These are phyloP conservation scores for Senecio squalidus DNA, from an alignment of 140 eudicot species.

Conservation along the genomic window DNA sequence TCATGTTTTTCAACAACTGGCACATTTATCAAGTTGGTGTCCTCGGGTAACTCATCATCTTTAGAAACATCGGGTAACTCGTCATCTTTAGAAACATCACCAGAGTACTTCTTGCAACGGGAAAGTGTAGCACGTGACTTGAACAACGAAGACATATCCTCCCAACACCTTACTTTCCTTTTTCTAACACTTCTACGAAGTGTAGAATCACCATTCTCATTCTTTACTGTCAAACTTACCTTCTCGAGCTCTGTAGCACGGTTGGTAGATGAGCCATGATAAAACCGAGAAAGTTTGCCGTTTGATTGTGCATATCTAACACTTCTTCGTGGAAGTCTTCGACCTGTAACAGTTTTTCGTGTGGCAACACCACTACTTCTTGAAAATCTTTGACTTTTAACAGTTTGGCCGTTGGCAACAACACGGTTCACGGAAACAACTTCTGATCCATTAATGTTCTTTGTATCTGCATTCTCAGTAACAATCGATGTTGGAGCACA, in stretches of 20 bases:
- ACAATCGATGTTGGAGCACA: conserved; percentile 4
- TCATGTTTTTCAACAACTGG: conserved; percentile 28
- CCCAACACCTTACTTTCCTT: conserved; percentile 49
- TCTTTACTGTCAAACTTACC: conserved; percentile 10
- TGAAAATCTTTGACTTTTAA: conserved; percentile 11
- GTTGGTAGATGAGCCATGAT: neutral
- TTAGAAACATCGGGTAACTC: conserved; percentile 15
- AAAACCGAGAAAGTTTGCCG: conserved; percentile 21
- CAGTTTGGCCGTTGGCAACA: conserved; percentile 18
- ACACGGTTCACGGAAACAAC: neutral
- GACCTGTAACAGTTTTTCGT: too few relatives aligned
- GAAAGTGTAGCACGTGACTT: conserved; percentile 23
- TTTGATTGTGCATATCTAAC: conserved; percentile 22
- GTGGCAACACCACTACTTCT: too few relatives aligned
- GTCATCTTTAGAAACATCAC: conserved; percentile 7
- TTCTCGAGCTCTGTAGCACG: neutral
- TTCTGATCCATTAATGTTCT: conserved; percentile 11
- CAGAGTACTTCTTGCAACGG: conserved; percentile 17
- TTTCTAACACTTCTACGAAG: conserved; percentile 59
- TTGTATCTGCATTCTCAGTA: conserved; percentile 7
- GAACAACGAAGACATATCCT: conserved; percentile 32
- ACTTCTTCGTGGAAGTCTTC: conserved; percentile 10
- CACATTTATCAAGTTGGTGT: conserved; percentile 13
- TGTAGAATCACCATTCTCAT: conserved; percentile 14
- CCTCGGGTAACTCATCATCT: conserved; percentile 21